phyloP scores from a whole-genome alignment of 2,329 filamentous ascomycete species.

The Aspergillus niger region DNA sequence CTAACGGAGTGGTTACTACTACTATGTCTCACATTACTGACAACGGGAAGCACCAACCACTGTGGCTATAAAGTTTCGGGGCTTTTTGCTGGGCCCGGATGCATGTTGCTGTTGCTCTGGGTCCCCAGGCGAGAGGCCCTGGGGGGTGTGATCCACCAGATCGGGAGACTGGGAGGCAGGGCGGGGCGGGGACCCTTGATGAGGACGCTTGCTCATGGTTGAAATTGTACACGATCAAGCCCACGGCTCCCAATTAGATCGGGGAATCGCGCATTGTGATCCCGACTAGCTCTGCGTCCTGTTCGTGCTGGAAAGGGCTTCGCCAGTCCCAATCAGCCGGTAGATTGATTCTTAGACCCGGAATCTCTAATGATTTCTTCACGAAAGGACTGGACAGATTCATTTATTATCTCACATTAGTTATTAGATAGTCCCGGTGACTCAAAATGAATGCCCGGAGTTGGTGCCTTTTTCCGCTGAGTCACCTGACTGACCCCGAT shows the following conservation, averaged over 20 bases:
- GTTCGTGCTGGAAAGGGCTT: too few relatives aligned
- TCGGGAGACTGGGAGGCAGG: conserved; percentile 28
- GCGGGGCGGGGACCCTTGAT: conserved; percentile 33
- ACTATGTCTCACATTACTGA: neutral
- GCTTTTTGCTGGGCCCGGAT: conserved; percentile 33
- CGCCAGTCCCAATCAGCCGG: too few relatives aligned
- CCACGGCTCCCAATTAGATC: neutral
- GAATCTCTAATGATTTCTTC: too few relatives aligned
- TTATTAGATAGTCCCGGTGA: too few relatives aligned
- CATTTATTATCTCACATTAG: too few relatives aligned
- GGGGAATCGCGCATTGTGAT: conserved; percentile 1
- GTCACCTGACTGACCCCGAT: too few relatives aligned
- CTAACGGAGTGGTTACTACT: conserved; percentile 26
- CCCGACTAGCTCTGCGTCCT: neutral
- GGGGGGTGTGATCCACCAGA: conserved; percentile 26
- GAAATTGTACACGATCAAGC: conserved; percentile 32
- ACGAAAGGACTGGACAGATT: too few relatives aligned
- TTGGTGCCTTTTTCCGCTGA: too few relatives aligned
- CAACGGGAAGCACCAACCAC: conserved; percentile 30
- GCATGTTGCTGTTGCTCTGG: conserved; percentile 33
- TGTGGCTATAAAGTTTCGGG: conserved; percentile 43
- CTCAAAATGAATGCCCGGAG: too few relatives aligned
- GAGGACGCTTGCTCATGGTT: conserved; percentile 38
- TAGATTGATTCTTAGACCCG: too few relatives aligned
- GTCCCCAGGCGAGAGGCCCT: conserved; percentile 39